Percentiles rank a stretch among this genome's conserved stretches.
phyloP scores from a whole-genome alignment of 1,284 basidiomycete genomes.

The Pyrrhoderma lamaoense region DNA sequence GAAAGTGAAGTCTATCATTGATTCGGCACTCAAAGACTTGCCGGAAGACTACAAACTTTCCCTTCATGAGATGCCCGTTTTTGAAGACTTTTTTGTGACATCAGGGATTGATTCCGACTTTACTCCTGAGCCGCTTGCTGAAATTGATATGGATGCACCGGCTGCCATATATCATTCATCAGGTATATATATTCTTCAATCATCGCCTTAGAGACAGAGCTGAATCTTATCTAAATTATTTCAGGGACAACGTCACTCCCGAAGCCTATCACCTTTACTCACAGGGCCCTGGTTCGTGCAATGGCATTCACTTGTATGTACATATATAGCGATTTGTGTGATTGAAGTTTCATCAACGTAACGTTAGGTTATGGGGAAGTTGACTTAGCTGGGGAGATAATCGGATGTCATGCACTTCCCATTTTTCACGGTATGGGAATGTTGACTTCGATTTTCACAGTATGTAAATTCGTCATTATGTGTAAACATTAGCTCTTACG shows the following conservation, averaged over 20 bases:
- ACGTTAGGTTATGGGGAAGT: constrained; percentile 10
- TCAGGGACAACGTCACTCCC: constrained; percentile 18
- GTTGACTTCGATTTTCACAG: not conserved
- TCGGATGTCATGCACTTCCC: constrained; percentile 13
- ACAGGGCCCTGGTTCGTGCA: constrained; percentile 4
- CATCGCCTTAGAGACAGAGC: no score
- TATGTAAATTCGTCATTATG: not conserved
- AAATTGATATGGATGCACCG: constrained; percentile 6
- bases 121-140: not conserved
- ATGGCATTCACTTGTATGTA: constrained; percentile 8
- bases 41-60: constrained; percentile 25
- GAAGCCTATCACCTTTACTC: constrained; percentile 13
- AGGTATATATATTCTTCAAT: constrained; percentile 8
- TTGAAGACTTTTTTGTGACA: constrained; percentile 13
- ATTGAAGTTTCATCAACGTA: no score
- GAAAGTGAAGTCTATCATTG: constrained; percentile 6
- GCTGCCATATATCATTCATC: constrained; percentile 19
- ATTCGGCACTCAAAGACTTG: not conserved
- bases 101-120: constrained; percentile 1
- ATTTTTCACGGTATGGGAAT: constrained; percentile 19
- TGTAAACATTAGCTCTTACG: not conserved
- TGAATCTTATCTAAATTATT: not conserved
- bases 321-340: not conserved
- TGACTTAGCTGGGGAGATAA: constrained; percentile 10
- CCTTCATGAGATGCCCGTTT: constrained; percentile 23